Evolutionary conservation across 1,139 yeast species (phyloP), one percentile per base, ranked within the genome.

Genomic region (Wickerhamomyces sp.): DNA sequence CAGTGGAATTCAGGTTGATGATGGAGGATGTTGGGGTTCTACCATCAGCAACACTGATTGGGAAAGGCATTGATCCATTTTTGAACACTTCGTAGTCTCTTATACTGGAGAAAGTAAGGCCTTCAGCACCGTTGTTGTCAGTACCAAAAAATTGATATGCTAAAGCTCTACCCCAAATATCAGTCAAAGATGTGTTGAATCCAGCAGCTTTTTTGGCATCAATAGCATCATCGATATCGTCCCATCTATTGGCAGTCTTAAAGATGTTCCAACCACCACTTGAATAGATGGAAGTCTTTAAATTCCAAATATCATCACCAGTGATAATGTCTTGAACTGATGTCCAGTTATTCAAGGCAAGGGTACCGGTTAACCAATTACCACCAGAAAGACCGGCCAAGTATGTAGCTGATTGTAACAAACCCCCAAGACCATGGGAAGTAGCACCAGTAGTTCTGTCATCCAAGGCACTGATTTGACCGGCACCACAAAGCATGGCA

Each of bases 401-500:
- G 62, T 88, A 89, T 1, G 94, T 80, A 1, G 93, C 62, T 2
- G 84, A 69, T 57, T 90, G 89, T 42, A 86, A 69, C 44, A 89
- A 67, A 2, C 96, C 95, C 33, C 95, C 95, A 43, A 89, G 64
- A 31, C 95, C 95, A 42, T 71, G 64, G 5, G 76, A 76, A 29
- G 69, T 69, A 13, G 81, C 72, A 41, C 78, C 79, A 2, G 63
- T 66, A 7, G 94, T 84, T 58, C 96, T 73, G 56, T 78, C 76
- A 62, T 90, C 97, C 49, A 88, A 65, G 1, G 93, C 96, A 14
- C 91, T 71, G 37, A 89, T 65, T 63, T 83, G 81, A 37, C 97
- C 96, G 2, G 95, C 96, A n/a, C 96, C 96, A 46, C 73, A 67
- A 37, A 89, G 67, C 96, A 89, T 87, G 43, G 96, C 95, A 48